phyloP scores from a whole-genome alignment of 2,329 filamentous ascomycete species.

The Penicillium sclerotigenum region DNA sequence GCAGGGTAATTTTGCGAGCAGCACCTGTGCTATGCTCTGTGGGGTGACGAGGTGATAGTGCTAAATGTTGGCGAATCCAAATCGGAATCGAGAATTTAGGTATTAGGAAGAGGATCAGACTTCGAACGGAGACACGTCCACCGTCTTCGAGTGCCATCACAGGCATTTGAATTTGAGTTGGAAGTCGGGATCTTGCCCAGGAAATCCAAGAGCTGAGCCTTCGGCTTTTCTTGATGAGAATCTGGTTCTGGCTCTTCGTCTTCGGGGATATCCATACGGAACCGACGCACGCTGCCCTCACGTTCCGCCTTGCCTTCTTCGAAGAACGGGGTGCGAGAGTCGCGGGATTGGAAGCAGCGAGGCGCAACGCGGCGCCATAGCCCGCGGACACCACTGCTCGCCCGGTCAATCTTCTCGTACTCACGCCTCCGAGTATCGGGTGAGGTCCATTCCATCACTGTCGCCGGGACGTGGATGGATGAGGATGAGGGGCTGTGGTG shows the following conservation, averaged over 20 bases:
- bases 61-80: background rate
- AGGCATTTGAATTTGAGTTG: background rate
- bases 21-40: slow-evolving; percentile 5
- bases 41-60: background rate
- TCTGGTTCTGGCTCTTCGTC: slow-evolving; percentile 23
- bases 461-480: slow-evolving; percentile 31
- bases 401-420: slow-evolving; percentile 54
- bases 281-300: slow-evolving; percentile 46
- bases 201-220: slow-evolving; percentile 11
- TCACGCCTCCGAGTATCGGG: slow-evolving; percentile 43
- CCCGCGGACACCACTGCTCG: slow-evolving; percentile 42
- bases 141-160: slow-evolving; percentile 9
- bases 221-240: background rate
- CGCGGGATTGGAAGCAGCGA: slow-evolving; percentile 37
- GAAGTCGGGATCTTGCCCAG: background rate
- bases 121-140: slow-evolving; percentile 19
- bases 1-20: background rate
- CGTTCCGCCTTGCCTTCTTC: slow-evolving; percentile 41
- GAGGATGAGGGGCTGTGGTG: slow-evolving; percentile 24
- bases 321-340: slow-evolving; percentile 41
- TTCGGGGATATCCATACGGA: slow-evolving; percentile 44
- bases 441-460: slow-evolving; percentile 49
- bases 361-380: slow-evolving; percentile 43
- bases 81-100: background rate
- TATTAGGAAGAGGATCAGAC: slow-evolving; percentile 1